Conservation (phyloP, 2,329 filamentous ascomycete genomes). For the Microcera coccophila region DNA sequence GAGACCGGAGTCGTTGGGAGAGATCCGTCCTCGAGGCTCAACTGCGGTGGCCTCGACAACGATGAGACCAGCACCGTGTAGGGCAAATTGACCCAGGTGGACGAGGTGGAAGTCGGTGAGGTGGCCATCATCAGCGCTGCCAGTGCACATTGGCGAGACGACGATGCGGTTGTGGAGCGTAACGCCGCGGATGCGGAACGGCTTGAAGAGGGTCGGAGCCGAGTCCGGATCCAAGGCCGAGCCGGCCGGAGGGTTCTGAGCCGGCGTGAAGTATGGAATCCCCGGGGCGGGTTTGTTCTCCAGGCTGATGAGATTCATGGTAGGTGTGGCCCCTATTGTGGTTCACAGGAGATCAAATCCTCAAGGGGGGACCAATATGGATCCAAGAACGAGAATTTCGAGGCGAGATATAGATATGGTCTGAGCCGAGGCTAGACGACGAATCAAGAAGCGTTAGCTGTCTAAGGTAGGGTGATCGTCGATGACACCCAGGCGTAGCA, state of each 20-base stretch:
- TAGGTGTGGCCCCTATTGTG: too few species aligned
- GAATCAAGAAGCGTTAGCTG: too few species aligned
- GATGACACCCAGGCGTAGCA: too few species aligned
- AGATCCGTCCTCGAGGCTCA: constrained; percentile 73
- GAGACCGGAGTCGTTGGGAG: constrained; percentile 72
- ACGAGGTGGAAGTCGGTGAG: constrained; percentile 77
- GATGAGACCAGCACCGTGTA: constrained; percentile 69
- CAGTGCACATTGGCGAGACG: constrained; percentile 60
- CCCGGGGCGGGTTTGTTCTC: constrained; percentile 40
- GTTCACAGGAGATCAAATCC: too few species aligned
- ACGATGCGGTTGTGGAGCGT: constrained; percentile 55
- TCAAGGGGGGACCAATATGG: too few species aligned
- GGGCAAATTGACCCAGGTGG: constrained; percentile 74
- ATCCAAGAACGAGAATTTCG: too few species aligned
- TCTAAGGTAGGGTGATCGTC: too few species aligned
- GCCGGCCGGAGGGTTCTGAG: constrained; percentile 49
- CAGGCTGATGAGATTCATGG: constrained; percentile 19
- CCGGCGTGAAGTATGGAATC: constrained; percentile 53
- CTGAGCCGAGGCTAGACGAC: too few species aligned
- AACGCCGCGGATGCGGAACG: constrained; percentile 51
- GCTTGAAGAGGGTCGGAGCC: constrained; percentile 54
- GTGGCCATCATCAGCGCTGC: constrained; percentile 59
- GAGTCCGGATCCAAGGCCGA: constrained; percentile 39
- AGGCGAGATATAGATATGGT: too few species aligned
- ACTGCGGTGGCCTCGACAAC: constrained; percentile 79